These are phyloP conservation scores for Elaeis guineensis DNA, from an alignment of 176 grass and related monocot genomes.

Conservation along the genomic window DNA sequence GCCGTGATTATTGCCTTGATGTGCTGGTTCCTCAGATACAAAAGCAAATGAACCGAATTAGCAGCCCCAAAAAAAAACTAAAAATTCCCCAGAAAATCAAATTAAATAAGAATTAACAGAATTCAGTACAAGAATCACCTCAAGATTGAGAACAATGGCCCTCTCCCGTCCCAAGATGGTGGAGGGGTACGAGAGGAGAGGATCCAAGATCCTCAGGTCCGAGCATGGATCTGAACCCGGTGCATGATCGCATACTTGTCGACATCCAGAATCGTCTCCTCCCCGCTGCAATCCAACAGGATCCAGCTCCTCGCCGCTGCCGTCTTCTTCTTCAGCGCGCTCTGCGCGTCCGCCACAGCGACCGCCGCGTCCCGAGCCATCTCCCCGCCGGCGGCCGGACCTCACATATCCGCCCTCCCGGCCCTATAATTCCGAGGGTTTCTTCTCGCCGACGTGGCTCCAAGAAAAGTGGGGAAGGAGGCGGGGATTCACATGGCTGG, in stretches of 20 bases:
- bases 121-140: conserved; percentile 29
- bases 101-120: neutral
- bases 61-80: conserved; percentile 1
- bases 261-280: conserved; percentile 71
- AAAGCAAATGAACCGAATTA: conserved; percentile 11
- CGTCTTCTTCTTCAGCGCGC: conserved; percentile 38
- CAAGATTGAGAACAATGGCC: conserved; percentile 95
- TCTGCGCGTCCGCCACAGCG: neutral
- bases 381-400: conserved; percentile 5
- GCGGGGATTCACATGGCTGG: too few relatives aligned
- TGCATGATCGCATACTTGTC: conserved; percentile 99
- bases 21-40: conserved; percentile 48
- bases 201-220: conserved; percentile 96
- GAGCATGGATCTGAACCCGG: conserved; percentile 86
- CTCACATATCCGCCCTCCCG: conserved; percentile 39
- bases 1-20: conserved; percentile 98
- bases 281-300: conserved; percentile 57
- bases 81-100: neutral
- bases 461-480: neutral
- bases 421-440: conserved; percentile 16
- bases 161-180: conserved; percentile 89
- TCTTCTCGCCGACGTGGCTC: conserved; percentile 5
- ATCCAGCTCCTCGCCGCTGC: conserved; percentile 80
- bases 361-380: conserved; percentile 25
- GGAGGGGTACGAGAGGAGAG: conserved; percentile 91